Evolutionary conservation across 257 asterid genomes (phyloP).

Genomic region (Primulina tabacum): DNA sequence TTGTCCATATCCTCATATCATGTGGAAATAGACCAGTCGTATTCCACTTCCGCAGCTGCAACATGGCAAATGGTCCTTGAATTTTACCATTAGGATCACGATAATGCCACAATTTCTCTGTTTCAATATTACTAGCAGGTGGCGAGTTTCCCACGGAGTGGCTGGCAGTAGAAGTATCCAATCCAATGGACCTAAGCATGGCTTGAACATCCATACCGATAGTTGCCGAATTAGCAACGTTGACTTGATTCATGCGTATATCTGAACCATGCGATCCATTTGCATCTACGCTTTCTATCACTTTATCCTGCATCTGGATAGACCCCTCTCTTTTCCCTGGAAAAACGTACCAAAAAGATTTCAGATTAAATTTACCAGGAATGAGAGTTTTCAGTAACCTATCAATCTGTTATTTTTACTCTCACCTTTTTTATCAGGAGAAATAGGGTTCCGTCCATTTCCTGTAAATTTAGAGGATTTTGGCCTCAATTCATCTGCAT

Average conservation of each 20-base stretch:
- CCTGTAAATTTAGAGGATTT: slow-evolving; percentile 27
- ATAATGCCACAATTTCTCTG: slow-evolving; percentile 88
- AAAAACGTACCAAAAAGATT: slow-evolving; percentile 22
- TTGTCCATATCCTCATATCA: slow-evolving; percentile 87
- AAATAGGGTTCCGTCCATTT: slow-evolving; percentile 29
- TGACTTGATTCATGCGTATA: slow-evolving; percentile 35
- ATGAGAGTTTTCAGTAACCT: slow-evolving; percentile 4
- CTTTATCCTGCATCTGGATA: slow-evolving; percentile 27
- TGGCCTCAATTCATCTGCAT: slow-evolving; percentile 39
- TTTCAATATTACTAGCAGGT: slow-evolving; percentile 46
- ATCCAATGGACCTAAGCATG: slow-evolving; percentile 35
- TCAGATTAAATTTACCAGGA: slow-evolving; percentile 25
- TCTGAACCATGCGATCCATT: slow-evolving; percentile 35
- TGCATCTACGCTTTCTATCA: slow-evolving; percentile 36
- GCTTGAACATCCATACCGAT: slow-evolving; percentile 36
- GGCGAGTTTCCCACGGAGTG: slow-evolving; percentile 33
- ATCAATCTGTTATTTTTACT: slow-evolving; percentile 9
- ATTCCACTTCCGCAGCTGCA: slow-evolving; percentile 81
- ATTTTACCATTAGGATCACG: slow-evolving; percentile 88
- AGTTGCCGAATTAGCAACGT: slow-evolving; percentile 24
- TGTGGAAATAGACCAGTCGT: slow-evolving; percentile 80
- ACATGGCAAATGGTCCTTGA: slow-evolving; percentile 93
- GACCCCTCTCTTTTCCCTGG: slow-evolving; percentile 60
- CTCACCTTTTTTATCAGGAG: slow-evolving; percentile 41
- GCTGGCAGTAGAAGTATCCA: slow-evolving; percentile 44